These are phyloP conservation scores for Cercis canadensis DNA, from an alignment of 306 rosid species.

Conservation along the genomic window DNA sequence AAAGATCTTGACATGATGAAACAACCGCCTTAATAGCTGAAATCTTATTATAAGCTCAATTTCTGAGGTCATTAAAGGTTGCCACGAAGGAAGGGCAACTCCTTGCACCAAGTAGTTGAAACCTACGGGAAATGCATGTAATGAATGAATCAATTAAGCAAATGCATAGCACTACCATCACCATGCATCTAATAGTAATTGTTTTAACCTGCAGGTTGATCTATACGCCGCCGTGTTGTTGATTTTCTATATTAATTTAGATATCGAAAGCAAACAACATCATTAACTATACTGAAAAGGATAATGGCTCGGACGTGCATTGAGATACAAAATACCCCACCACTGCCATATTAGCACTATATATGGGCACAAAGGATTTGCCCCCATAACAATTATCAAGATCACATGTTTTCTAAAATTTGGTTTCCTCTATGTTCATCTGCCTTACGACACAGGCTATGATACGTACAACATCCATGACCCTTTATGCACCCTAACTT, in stretches of 20 bases:
- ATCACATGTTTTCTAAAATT: constrained; percentile 55
- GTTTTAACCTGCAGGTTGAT: constrained; percentile 23
- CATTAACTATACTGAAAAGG: constrained; percentile 52
- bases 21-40: no score
- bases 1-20: no score
- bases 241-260: neutral
- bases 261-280: constrained; percentile 43
- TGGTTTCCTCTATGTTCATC: constrained; percentile 53
- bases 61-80: neutral
- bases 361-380: constrained; percentile 43
- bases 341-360: constrained; percentile 28
- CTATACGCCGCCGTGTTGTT: neutral
- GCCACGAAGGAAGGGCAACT: neutral
- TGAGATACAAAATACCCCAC: constrained; percentile 56
- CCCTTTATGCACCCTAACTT: constrained; percentile 51
- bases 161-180: constrained; percentile 1
- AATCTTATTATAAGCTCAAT: neutral
- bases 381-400: constrained; percentile 55
- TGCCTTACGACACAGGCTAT: constrained; percentile 46
- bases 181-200: neutral
- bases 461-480: constrained; percentile 41
- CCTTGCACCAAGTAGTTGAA: neutral
- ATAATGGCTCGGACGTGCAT: constrained; percentile 37
- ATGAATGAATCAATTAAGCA: no score
- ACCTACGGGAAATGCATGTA: neutral